phyloP scores from a whole-genome alignment of 768 basidiomycete species.

The Mycena leptocephala region DNA sequence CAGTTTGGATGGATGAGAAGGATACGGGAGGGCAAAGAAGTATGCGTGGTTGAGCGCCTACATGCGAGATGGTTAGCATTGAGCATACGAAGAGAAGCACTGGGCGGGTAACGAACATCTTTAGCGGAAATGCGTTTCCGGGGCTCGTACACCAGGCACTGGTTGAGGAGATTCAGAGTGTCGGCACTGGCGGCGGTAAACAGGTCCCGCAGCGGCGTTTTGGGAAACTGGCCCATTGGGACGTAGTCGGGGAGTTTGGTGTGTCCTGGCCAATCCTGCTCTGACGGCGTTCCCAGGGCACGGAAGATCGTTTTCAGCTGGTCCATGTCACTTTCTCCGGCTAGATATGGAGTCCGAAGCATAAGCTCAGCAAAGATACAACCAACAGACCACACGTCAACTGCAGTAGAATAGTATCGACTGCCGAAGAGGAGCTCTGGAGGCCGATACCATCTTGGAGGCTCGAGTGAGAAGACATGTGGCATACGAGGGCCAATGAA shows the following conservation, averaged over 20 bases:
- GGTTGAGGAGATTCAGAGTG: constrained; percentile 85
- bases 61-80: constrained; percentile 54
- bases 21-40: constrained; percentile 89
- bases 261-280: constrained; percentile 98
- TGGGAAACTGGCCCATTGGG: constrained; percentile 88
- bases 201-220: constrained; percentile 85
- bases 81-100: constrained; percentile 21
- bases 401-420: constrained; percentile 91
- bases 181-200: constrained; percentile 94
- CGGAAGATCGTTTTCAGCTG: constrained; percentile 96
- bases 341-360: constrained; percentile 95
- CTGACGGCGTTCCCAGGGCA: constrained; percentile 95
- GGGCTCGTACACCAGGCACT: constrained; percentile 91
- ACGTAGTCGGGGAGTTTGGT: constrained; percentile 93
- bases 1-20: constrained; percentile 90
- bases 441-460: constrained; percentile 94
- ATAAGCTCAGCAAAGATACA: constrained; percentile 99
- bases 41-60: constrained; percentile 92
- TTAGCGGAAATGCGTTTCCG: constrained; percentile 83
- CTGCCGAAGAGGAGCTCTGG: constrained; percentile 95
- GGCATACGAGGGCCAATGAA: constrained; percentile 4
- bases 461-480: constrained; percentile 8
- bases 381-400: constrained; percentile 98
- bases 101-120: constrained; percentile 76
- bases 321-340: constrained; percentile 97